Evolutionary conservation across 2,329 filamentous ascomycete genomes (phyloP), one percentile per base, ranked within the genome.

Genomic region (Aspergillus aculeatinus): DNA sequence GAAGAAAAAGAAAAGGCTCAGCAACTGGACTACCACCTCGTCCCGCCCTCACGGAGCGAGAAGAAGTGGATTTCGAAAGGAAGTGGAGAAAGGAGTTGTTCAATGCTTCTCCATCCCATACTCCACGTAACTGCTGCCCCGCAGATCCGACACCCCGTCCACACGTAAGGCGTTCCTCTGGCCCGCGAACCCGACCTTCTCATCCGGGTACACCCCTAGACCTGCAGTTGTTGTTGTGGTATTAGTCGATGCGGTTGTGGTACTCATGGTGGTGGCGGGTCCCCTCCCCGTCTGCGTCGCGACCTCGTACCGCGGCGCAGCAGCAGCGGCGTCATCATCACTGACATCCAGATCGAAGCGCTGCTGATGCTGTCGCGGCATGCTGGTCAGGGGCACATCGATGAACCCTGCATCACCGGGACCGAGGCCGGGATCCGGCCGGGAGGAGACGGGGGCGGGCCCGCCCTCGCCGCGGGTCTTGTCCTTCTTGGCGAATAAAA

Each of bases 381-480:
- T 60, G 48, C 68, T 67, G 10, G 70, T 72, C 21, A 80, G 63
- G 10, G 77, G 76, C 14, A 80, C 69, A 47, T 79, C 72, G 7
- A 64, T 67, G 61, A 79, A 79, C 1, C 68, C 39, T 3, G n/a
- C 76, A 25, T 65, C 59, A 48, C 68, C 70, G 1, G 65, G 59
- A 1, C 25, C 33, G 56, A 1, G 55, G 60, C 21, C 53, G 56
- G 27, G 57, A 55, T 33, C 6, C 57, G 59, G 2, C 63, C 55
- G 25, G 14, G 52, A 55, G 25, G 35, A 14, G 23, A 29, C 11
- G 0, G 67, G 63, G 52, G 68, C 79, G 14, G 73, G 72, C 21
- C 86, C 86, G 33, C 86, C 85, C 68, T 89, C 87, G 10, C 79
- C 85, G 11, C 86, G 81, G 9, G 79, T 82, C 63, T 86, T 87